These are phyloP conservation scores for Leucosporidium scottii DNA, from an alignment of 768 basidiomycete genomes.

Conservation along the genomic window DNA sequence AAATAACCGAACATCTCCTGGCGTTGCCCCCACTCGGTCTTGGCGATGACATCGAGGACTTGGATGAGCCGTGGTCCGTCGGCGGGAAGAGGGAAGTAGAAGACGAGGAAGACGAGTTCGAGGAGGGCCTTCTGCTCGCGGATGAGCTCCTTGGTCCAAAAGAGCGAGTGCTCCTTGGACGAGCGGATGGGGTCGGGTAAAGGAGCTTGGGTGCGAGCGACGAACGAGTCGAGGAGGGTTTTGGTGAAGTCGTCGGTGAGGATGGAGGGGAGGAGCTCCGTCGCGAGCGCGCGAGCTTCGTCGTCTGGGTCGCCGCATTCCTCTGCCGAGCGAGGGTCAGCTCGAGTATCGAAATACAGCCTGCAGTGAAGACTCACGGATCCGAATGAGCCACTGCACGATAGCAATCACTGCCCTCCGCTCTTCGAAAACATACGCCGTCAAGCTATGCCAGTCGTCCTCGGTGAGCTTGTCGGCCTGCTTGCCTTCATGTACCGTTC, in stretches of 20 bases:
- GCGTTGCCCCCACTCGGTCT: slow-evolving; percentile 56
- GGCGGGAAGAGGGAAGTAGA: slow-evolving; percentile 69
- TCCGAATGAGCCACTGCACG: slow-evolving; percentile 65
- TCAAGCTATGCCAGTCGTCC: slow-evolving; percentile 63
- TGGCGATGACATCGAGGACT: slow-evolving; percentile 61
- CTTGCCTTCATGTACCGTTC: slow-evolving; percentile 45
- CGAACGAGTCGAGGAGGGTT: slow-evolving; percentile 57
- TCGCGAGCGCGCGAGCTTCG: slow-evolving; percentile 53
- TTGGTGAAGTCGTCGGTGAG: slow-evolving; percentile 57
- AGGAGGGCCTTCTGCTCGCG: slow-evolving; percentile 69
- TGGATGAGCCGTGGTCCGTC: slow-evolving; percentile 57
- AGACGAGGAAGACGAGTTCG: slow-evolving; percentile 80
- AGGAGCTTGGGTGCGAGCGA: slow-evolving; percentile 39
- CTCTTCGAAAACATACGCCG: slow-evolving; percentile 72
- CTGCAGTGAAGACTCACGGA: slow-evolving; percentile 4
- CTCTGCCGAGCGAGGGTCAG: slow-evolving; percentile 41
- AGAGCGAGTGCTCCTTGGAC: slow-evolving; percentile 43
- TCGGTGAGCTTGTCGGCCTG: slow-evolving; percentile 48
- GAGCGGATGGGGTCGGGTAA: slow-evolving; percentile 53
- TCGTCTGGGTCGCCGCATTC: slow-evolving; percentile 52
- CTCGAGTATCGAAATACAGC: neutral
- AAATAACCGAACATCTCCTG: slow-evolving; percentile 62
- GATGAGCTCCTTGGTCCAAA: slow-evolving; percentile 40
- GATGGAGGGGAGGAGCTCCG: slow-evolving; percentile 54
- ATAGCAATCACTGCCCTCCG: slow-evolving; percentile 62